Percentiles rank a stretch among this genome's conserved stretches.
phyloP scores from a whole-genome alignment of 345 rosid genomes.

The Gossypium stocksii region DNA sequence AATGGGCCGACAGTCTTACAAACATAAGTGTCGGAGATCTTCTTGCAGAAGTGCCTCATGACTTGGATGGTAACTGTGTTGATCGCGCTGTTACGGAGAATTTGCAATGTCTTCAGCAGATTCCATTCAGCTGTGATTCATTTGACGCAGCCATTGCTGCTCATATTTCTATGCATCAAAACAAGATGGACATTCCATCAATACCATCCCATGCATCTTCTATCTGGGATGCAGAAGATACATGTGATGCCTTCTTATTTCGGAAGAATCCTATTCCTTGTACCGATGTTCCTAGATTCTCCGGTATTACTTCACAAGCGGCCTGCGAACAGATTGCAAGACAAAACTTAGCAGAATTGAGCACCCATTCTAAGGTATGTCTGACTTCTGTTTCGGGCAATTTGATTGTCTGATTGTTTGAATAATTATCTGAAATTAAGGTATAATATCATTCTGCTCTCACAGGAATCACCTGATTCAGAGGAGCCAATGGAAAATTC shows the following conservation, averaged over 20 bases:
- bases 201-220: conserved; percentile 51
- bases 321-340: conserved; percentile 27
- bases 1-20: conserved; percentile 97
- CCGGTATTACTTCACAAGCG: conserved; percentile 30
- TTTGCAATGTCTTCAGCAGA: conserved; percentile 52
- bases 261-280: conserved; percentile 30
- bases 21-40: conserved; percentile 88
- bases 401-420: not conserved
- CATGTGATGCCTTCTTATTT: conserved; percentile 97
- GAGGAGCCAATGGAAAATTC: conserved; percentile 31
- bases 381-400: not conserved
- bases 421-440: conserved; percentile 9
- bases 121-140: conserved; percentile 86
- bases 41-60: conserved; percentile 64
- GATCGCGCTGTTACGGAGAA: conserved; percentile 37
- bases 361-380: conserved; percentile 42
- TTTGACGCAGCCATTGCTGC: conserved; percentile 99
- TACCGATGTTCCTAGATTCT: conserved; percentile 33
- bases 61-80: conserved; percentile 33
- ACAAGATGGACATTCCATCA: conserved; percentile 43
- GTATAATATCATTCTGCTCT: conserved; percentile 4
- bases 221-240: conserved; percentile 96
- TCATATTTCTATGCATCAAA: conserved; percentile 76
- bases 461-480: conserved; percentile 29
- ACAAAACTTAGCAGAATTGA: conserved; percentile 20